Evolutionary conservation across 2,329 filamentous ascomycete genomes (phyloP), one percentile per base, ranked within the genome.

Genomic region (Salinomyces thailandicus): DNA sequence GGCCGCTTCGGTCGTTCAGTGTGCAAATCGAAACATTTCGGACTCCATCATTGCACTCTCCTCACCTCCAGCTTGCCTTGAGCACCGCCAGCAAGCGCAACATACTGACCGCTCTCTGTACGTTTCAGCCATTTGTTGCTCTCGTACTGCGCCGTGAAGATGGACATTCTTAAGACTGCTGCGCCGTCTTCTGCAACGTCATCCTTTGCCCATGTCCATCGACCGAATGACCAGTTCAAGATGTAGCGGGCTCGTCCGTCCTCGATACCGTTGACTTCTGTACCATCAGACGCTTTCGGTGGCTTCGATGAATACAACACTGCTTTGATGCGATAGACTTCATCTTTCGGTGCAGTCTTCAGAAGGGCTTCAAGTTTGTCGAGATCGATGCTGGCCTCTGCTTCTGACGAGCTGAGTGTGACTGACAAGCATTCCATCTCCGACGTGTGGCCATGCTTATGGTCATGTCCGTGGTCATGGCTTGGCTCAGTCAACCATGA

Each of bases 171-270:
- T 46, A 85, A 58, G 12, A 69, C 61, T 1, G 68, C 59, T 8
- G 46, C 46, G 1, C 45, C 37, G 5, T 42, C 35, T 1, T 52
- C 54, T 2, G 44, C 43, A 4, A 51, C 46, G 5, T 74, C 49
- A 4, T 78, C 63, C 5, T 74, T 69, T 2, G 86, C 93, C 54
- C 89, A 94, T 0, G 78, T 93, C 89, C 91, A 98, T 18, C 91
- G 73, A 1, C 86, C 86, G 62, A 98, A 98, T 0, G 91, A 91
- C 91, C 91, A 98, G 59, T 98, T 98, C 41, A 98, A 72, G 30
- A 98, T 94, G 56, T 91, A 95, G 37, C 83, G 70, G 12, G 61
- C 59, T 14, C 59, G 53, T 2, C 59, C 61, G 6, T 53, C 47
- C 11, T 54, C 47, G 5, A 59, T 49, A 33, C 62, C 55, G 18